Conservation (phyloP, 2,329 filamentous ascomycete genomes). For the Chaetomiaceae sp. region DNA sequence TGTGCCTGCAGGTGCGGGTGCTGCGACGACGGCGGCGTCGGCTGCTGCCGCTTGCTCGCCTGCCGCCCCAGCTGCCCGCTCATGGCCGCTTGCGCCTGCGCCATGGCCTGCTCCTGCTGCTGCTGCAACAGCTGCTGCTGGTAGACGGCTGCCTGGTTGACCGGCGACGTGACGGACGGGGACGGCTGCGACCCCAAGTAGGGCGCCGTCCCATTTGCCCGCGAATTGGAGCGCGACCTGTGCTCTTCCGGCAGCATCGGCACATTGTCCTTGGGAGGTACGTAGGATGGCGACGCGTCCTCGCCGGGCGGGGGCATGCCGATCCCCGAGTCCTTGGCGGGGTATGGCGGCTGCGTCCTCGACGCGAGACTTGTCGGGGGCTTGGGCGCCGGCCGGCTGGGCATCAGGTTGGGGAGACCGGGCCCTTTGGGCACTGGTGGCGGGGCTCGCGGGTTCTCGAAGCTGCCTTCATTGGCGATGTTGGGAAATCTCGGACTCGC, state of each 20-base stretch:
- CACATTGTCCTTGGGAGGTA: constrained; percentile 49
- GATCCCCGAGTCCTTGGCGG: constrained; percentile 59
- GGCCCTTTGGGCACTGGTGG: constrained; percentile 73
- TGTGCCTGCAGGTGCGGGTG: constrained; percentile 39
- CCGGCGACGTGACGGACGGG: constrained; percentile 31
- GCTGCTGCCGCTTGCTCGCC: constrained; percentile 63
- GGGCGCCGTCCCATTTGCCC: constrained; percentile 50
- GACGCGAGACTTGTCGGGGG: constrained; percentile 66
- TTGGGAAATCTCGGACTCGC: constrained; percentile 80
- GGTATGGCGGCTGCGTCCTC: constrained; percentile 52
- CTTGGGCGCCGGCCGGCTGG: constrained; percentile 79
- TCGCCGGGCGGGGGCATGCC: constrained; percentile 56
- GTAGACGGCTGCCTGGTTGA: constrained; percentile 44
- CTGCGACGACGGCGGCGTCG: constrained; percentile 50
- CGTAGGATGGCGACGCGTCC: constrained; percentile 46
- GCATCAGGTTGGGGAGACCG: constrained; percentile 58
- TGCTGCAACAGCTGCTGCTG: constrained; percentile 67
- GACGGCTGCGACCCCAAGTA: constrained; percentile 46
- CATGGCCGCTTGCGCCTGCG: constrained; percentile 73
- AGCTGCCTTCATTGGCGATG: constrained; percentile 85
- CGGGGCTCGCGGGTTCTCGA: constrained; percentile 91
- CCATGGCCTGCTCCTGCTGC: constrained; percentile 82
- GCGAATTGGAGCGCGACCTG: constrained; percentile 65
- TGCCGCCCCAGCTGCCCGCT: constrained; percentile 65
- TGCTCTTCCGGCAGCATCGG: constrained; percentile 64